A percentile compares a stretch with the other conserved stretches of the same genome.
phyloP scores from a whole-genome alignment of 345 rosid genomes.

The Gossypium anomalum region DNA sequence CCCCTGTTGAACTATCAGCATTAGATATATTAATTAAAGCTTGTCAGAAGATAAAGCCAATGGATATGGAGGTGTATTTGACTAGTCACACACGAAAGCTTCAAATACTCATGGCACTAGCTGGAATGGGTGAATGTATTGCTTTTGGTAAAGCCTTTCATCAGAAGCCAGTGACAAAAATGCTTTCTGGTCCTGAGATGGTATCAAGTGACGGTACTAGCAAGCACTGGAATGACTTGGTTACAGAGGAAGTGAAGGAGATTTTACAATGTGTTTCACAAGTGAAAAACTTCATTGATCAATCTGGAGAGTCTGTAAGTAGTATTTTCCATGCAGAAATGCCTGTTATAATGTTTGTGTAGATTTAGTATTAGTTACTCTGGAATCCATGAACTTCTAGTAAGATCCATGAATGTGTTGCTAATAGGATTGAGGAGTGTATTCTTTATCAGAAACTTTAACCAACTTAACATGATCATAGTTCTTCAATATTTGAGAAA shows the following conservation, averaged over 20 bases:
- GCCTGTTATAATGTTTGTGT: slow-evolving; percentile 9
- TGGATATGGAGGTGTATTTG: slow-evolving; percentile 56
- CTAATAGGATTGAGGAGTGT: background rate
- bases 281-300: slow-evolving; percentile 53
- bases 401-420: slow-evolving; percentile 3
- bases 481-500: background rate
- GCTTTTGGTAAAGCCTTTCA: slow-evolving; percentile 29
- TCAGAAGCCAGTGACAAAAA: slow-evolving; percentile 28
- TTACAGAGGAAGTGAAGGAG: slow-evolving; percentile 77
- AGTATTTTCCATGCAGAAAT: slow-evolving; percentile 13
- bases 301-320: slow-evolving; percentile 62
- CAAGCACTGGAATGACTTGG: slow-evolving; percentile 50
- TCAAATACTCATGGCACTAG: slow-evolving; percentile 55
- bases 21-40: slow-evolving; percentile 65
- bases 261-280: slow-evolving; percentile 54
- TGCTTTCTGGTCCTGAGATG: slow-evolving; percentile 32
- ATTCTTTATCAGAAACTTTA: background rate
- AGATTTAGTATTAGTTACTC: slow-evolving; percentile 15
- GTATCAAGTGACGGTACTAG: slow-evolving; percentile 37
- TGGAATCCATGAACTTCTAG: slow-evolving; percentile 9
- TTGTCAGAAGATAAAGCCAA: slow-evolving; percentile 59
- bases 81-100: slow-evolving; percentile 78
- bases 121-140: slow-evolving; percentile 45
- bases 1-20: slow-evolving; percentile 64
- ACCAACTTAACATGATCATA: background rate